Conservation (phyloP, 108 stramenopile species). For the Fragilariopsis cylindrus region DNA sequence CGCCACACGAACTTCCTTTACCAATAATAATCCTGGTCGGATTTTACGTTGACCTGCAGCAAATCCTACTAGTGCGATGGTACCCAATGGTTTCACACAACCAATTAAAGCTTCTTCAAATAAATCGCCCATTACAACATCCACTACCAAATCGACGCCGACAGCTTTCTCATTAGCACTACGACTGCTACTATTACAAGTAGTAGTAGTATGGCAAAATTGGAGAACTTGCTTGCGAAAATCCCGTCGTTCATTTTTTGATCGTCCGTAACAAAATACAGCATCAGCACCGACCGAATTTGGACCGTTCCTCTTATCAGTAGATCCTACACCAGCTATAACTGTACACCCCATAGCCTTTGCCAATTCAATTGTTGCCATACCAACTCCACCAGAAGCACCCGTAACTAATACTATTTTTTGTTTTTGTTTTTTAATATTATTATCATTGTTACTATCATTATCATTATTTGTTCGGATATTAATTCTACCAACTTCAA, state of each 20-base stretch:
- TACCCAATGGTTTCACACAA: constrained; percentile 57
- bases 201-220: neutral
- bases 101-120: constrained; percentile 62
- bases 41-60: constrained; percentile 70
- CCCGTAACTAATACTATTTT: constrained; percentile 69
- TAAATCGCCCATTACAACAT: constrained; percentile 69
- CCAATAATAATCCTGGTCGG: constrained; percentile 49
- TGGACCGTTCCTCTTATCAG: constrained; percentile 40
- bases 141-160: constrained; percentile 66
- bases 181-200: too few species aligned
- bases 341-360: constrained; percentile 72
- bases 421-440: too few species aligned
- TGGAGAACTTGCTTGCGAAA: constrained; percentile 58
- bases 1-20: constrained; percentile 49
- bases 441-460: neutral
- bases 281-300: constrained; percentile 54
- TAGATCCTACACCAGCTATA: constrained; percentile 64
- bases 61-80: constrained; percentile 71
- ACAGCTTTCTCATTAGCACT: neutral
- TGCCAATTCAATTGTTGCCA: constrained; percentile 75
- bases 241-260: constrained; percentile 38
- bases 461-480: neutral
- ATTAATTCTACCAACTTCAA: constrained; percentile 53
- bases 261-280: constrained; percentile 58
- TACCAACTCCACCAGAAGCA: constrained; percentile 76